Evolutionary conservation across 192 early-diverging fungal genomes (phyloP), one percentile per base, ranked within the genome.

Genomic region (Fimicolochytrium jonesii): DNA sequence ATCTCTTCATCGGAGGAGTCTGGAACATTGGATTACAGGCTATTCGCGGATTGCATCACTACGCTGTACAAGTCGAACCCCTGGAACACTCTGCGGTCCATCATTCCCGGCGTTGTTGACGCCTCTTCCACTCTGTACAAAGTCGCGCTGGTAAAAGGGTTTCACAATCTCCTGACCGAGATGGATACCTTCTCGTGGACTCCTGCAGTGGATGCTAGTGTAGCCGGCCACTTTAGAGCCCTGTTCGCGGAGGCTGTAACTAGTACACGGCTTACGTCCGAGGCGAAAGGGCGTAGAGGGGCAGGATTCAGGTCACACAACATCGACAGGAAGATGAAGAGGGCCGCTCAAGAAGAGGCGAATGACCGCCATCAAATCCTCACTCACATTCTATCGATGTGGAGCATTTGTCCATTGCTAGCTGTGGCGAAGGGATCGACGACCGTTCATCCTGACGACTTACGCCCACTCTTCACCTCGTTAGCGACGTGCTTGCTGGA

Each of bases 311-410:
- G 59, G 9, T 44, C 47, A 32, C 25, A 46, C 6, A 51, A 70
- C 47, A 58, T 62, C 15, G 81, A 77, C 33, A 81, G 77, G 34
- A 79, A 78, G 45, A 61, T 74, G 22, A 79, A 72, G 57, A 64
- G 78, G 18, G 72, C 73, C 17, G 34, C 65, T 4, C 57, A 75
- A 22, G 78, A 86, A 22, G 75, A 75, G 28, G 67, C 67, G 22
- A 77, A 77, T n/a, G 92, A 96, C 63, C 84, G 87, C 20, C 77
- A 88, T 37, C 90, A 95, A 57, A 73, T 97, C n/a, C 77, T 94
- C 17, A 59, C 86, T 6, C 79, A 79, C 41, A 83, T 94, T 18
- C 75, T 97, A 50, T 85, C 83, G 41, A 78, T 88, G 37, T 91
- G 91, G 67, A 77, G 78, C 41, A 75, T 71, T 25, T 89, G 90